Evolutionary conservation across 169 alveolate species (phyloP).

Genomic region (Plasmodium relictum): DNA sequence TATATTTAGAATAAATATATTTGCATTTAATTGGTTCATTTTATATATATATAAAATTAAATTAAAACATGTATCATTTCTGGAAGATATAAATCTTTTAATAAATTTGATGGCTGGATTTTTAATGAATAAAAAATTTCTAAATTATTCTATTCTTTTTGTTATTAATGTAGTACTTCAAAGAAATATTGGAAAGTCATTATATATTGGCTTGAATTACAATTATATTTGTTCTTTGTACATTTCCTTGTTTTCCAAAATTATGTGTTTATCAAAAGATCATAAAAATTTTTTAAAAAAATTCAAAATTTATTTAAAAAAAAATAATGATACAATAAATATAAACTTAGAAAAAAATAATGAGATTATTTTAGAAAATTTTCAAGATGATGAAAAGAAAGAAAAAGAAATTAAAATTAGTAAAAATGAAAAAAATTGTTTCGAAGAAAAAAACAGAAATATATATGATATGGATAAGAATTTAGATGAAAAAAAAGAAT

Average conservation of each 20-base stretch:
- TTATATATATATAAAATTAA: constrained; percentile 50
- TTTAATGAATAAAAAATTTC: constrained; percentile 29
- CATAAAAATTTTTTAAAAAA: background rate
- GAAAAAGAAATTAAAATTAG: background rate
- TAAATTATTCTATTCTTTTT: constrained; percentile 46
- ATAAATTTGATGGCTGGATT: constrained; percentile 42
- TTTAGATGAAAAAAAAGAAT: background rate
- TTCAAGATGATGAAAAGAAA: background rate
- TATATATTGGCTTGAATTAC: constrained; percentile 37
- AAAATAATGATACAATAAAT: background rate
- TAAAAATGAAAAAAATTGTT: background rate
- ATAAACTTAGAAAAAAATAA: background rate
- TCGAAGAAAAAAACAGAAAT: background rate
- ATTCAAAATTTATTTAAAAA: background rate
- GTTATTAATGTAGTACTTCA: constrained; percentile 48
- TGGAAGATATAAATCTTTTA: constrained; percentile 47
- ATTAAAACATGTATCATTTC: constrained; percentile 24
- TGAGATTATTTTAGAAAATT: too few species aligned
- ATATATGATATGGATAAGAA: background rate
- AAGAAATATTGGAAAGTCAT: constrained; percentile 16
- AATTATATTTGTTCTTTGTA: constrained; percentile 27
- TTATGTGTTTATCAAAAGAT: constrained; percentile 14
- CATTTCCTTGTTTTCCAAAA: constrained; percentile 30
- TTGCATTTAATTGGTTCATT: constrained; percentile 47
- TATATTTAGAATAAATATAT: constrained; percentile 46